Percentiles rank a stretch among this genome's conserved stretches.
phyloP scores from a whole-genome alignment of 306 rosid species.

The Senna tora region DNA sequence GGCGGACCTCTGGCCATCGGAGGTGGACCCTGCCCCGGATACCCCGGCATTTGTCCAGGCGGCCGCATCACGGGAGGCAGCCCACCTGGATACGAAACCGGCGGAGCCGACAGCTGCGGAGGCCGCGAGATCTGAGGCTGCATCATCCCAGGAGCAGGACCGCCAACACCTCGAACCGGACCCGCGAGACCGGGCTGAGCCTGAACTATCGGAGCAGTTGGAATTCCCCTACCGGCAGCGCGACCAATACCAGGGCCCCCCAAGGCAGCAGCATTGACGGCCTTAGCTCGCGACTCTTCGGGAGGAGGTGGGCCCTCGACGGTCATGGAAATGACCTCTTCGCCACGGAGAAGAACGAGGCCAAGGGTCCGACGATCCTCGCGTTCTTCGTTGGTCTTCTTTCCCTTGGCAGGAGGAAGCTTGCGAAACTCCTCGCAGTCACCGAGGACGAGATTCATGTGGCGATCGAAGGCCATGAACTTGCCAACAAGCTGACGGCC shows the following conservation, averaged over 20 bases:
- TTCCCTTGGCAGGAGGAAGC: slow-evolving; percentile 84
- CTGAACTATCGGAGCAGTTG: slow-evolving; percentile 73
- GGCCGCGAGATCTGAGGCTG: slow-evolving; percentile 92
- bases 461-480: slow-evolving; percentile 98
- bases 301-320: slow-evolving; percentile 97
- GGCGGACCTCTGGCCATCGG: slow-evolving; percentile 70
- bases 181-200: slow-evolving; percentile 94
- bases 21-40: slow-evolving; percentile 70
- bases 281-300: slow-evolving; percentile 84
- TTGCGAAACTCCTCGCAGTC: slow-evolving; percentile 98
- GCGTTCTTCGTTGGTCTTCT: slow-evolving; percentile 68
- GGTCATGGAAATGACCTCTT: slow-evolving; percentile 96
- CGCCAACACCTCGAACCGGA: slow-evolving; percentile 90
- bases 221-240: slow-evolving; percentile 78
- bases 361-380: slow-evolving; percentile 96
- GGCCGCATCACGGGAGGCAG: slow-evolving; percentile 72
- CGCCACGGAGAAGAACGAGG: slow-evolving; percentile 93
- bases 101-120: slow-evolving; percentile 70
- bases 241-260: slow-evolving; percentile 91
- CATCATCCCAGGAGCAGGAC: slow-evolving; percentile 96
- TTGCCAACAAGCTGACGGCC: slow-evolving; percentile 95
- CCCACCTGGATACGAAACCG: slow-evolving; percentile 61
- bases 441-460: slow-evolving; percentile 93
- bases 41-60: slow-evolving; percentile 65
- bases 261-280: slow-evolving; percentile 73